These are phyloP conservation scores for Saccharum officinarum DNA, from an alignment of 176 grass and related monocot species.

Conservation along the genomic window DNA sequence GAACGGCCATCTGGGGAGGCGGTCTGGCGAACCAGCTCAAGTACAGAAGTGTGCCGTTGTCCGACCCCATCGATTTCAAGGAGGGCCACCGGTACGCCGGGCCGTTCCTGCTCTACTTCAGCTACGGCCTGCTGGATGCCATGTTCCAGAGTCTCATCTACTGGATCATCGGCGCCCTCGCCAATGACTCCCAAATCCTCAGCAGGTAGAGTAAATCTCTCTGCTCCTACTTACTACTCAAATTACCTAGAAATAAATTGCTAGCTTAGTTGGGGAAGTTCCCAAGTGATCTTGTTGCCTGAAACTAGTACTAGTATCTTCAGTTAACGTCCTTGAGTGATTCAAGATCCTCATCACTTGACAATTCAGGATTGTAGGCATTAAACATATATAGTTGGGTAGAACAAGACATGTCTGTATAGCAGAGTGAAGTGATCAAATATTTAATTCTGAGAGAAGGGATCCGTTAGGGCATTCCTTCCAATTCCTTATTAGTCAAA, in stretches of 20 bases:
- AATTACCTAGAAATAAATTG: background rate
- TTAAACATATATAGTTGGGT: background rate
- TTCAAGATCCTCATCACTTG: background rate
- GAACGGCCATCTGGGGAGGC: constrained; percentile 85
- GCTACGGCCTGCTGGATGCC: constrained; percentile 84
- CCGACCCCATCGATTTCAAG: constrained; percentile 69
- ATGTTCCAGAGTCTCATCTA: constrained; percentile 98
- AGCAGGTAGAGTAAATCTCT: constrained; percentile 55
- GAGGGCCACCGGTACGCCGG: constrained; percentile 43
- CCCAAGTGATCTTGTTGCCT: background rate
- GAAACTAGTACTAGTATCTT: background rate
- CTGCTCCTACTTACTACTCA: too few relatives aligned
- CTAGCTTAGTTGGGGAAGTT: background rate
- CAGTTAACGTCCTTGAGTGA: background rate
- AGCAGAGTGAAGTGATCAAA: background rate
- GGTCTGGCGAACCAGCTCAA: constrained; percentile 69
- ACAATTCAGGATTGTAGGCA: background rate
- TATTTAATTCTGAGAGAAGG: background rate
- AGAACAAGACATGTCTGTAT: background rate
- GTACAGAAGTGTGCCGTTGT: background rate
- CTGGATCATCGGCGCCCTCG: constrained; percentile 81
- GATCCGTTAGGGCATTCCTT: background rate
- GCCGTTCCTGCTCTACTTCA: constrained; percentile 80
- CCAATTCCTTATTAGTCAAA: background rate
- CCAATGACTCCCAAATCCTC: constrained; percentile 71